Evolutionary conservation across 768 basidiomycete genomes (phyloP).

Genomic region (Coprinopsis marcescibilis): DNA sequence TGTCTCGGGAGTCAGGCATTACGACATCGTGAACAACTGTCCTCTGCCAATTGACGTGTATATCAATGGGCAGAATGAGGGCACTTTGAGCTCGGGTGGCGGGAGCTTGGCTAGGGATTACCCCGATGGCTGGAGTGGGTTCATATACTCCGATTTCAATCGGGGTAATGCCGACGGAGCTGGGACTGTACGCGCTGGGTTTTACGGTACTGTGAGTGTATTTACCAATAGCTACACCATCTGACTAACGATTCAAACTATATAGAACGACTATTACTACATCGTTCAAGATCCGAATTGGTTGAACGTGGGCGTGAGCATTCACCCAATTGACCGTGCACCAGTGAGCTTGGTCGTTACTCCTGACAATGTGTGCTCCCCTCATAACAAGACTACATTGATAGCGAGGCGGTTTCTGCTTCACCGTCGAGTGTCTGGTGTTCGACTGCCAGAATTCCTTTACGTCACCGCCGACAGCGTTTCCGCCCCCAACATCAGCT

Average conservation of each 20-base stretch:
- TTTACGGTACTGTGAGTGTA: slow-evolving; percentile 15
- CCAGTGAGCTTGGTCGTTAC: slow-evolving; percentile 13
- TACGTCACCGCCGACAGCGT: slow-evolving; percentile 19
- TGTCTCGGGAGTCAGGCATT: slow-evolving; percentile 11
- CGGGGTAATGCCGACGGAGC: slow-evolving; percentile 17
- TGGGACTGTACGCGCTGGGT: slow-evolving; percentile 21
- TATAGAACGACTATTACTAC: slow-evolving; percentile 20
- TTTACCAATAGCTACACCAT: not conserved
- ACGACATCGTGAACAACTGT: slow-evolving; percentile 23
- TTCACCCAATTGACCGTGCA: slow-evolving; percentile 14
- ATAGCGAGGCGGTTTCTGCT: slow-evolving; percentile 20
- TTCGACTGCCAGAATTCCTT: slow-evolving; percentile 18
- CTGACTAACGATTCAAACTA: not conserved
- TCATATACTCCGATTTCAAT: slow-evolving; percentile 22
- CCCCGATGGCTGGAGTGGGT: slow-evolving; percentile 18
- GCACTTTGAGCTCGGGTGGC: slow-evolving; percentile 16
- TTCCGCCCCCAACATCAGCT: slow-evolving; percentile 15
- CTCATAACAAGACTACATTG: not conserved
- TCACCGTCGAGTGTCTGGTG: slow-evolving; percentile 14
- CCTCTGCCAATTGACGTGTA: slow-evolving; percentile 18
- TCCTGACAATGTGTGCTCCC: not conserved
- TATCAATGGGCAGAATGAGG: slow-evolving; percentile 20
- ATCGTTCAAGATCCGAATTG: slow-evolving; percentile 19
- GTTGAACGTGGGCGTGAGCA: slow-evolving; percentile 21
- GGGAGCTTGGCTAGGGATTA: slow-evolving; percentile 12